These are phyloP conservation scores for Spergularia azorica DNA, from an alignment of 179 eudicot species.

Conservation along the genomic window DNA sequence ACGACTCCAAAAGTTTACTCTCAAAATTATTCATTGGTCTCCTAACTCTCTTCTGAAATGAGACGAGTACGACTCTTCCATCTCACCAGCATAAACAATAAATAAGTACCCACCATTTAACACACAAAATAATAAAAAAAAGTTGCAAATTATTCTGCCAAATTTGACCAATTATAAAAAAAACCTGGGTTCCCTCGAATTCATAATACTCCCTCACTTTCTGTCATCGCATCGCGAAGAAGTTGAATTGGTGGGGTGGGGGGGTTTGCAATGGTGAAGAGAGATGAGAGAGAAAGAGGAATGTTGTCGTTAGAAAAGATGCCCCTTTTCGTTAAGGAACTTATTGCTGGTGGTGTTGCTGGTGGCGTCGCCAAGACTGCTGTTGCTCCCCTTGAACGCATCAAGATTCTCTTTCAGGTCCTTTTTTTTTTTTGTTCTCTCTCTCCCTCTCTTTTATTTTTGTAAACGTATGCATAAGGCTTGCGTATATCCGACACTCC, in stretches of 20 bases:
- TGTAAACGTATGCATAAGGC: too few species aligned
- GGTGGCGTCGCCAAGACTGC: conserved; percentile 90
- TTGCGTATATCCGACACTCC: too few species aligned
- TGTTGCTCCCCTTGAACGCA: conserved; percentile 93
- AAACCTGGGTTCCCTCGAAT: background rate
- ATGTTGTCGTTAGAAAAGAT: conserved; percentile 25
- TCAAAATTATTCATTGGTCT: too few species aligned
- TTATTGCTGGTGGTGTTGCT: conserved; percentile 89
- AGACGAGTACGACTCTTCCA: too few species aligned
- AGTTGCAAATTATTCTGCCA: background rate
- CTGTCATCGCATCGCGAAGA: too few species aligned
- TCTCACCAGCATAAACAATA: too few species aligned
- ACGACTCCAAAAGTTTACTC: too few species aligned
- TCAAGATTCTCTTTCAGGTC: conserved; percentile 95
- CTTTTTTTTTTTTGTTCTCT: background rate
- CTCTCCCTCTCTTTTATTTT: background rate
- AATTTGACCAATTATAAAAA: background rate
- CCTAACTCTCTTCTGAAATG: too few species aligned
- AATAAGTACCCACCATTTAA: too few species aligned
- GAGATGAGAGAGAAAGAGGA: conserved; percentile 26
- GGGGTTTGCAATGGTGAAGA: conserved; percentile 26
- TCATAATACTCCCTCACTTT: background rate
- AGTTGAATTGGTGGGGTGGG: background rate
- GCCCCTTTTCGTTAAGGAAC: conserved; percentile 77
- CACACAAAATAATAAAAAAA: too few species aligned